These are phyloP conservation scores for Podaxis sp. DNA, from an alignment of 768 basidiomycete genomes.

Conservation along the genomic window DNA sequence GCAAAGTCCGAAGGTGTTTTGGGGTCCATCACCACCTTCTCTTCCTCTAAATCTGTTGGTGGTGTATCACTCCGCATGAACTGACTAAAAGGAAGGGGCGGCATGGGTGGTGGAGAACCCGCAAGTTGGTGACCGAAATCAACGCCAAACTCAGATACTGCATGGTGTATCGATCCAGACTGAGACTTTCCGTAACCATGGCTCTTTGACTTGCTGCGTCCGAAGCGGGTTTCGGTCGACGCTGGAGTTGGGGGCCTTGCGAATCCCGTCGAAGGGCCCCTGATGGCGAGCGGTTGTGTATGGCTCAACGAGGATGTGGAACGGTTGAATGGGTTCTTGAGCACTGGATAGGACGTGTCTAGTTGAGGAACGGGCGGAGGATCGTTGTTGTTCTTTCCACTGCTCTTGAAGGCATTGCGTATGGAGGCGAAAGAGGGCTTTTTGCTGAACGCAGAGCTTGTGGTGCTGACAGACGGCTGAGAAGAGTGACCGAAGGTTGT, in stretches of 20 bases:
- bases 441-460: constrained; percentile 61
- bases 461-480: constrained; percentile 63
- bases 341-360: constrained; percentile 65
- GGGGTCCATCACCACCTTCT: constrained; percentile 64
- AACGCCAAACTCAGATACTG: constrained; percentile 61
- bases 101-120: constrained; percentile 73
- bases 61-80: constrained; percentile 48
- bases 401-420: constrained; percentile 80
- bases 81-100: constrained; percentile 63
- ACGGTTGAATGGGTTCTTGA: constrained; percentile 81
- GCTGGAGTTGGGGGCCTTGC: constrained; percentile 60
- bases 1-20: constrained; percentile 88
- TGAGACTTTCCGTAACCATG: constrained; percentile 67
- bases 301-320: constrained; percentile 73
- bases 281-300: constrained; percentile 31
- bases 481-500: constrained; percentile 67
- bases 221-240: constrained; percentile 36
- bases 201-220: constrained; percentile 43
- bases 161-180: constrained; percentile 67
- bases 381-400: constrained; percentile 46
- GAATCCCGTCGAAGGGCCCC: constrained; percentile 29
- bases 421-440: constrained; percentile 85
- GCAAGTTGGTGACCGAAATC: constrained; percentile 55
- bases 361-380: constrained; percentile 62
- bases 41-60: constrained; percentile 55